Base-by-base conservation (phyloP, 2,329 filamentous ascomycete genomes). In the Gnomoniopsis sp. region DNA sequence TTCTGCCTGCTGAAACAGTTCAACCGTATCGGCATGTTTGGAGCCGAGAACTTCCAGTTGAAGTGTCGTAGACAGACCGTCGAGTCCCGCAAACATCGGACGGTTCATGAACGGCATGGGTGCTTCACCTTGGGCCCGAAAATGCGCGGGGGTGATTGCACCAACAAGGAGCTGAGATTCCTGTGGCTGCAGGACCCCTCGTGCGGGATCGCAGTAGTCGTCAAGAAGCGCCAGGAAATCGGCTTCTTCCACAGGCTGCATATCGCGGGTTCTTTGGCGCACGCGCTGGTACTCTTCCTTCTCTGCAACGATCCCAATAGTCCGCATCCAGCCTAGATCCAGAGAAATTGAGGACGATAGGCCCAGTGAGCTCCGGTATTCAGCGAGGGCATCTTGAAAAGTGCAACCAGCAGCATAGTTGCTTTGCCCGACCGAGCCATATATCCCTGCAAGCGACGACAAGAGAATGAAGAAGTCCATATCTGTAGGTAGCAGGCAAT, bases 341-440 rank as follows among this genome's bases (percentile, higher is more conserved):
- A 70, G 21, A 2, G 62, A 63, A 7, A 62, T 26, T 15, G 53
- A 30, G 8, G 63, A 59, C 12, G 44, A 44, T 44, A 63, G 43
- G n/a, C 66, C 67, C 19, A 34, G 44, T 6, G 55, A 34, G n/a
- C 50, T 38, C 2, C 65, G 64, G 34, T 66, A 53, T n/a, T 59
- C 61, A 14, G 66, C 66, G 14, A 73, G 63, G 0, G 66, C 65
- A 49, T 75, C 72, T 36, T 72, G 66, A 62, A 68, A 74, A 1
- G 66, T 62, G 58, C 72, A 73, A 17, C 69, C 70, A 1, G 67
- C 69, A 2, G 65, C 62, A 52, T 73, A 74, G 53, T 69, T 70
- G 57, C 64, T 55, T 30, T 69, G 68, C 0, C 59, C 63, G 7
- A 61, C 47, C 21, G 61, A 59, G 10, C 68, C 70, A 8, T 68